These are phyloP conservation scores for Wickerhamomyces rabaulensis DNA, from an alignment of 805 yeast species.

Conservation along the genomic window DNA sequence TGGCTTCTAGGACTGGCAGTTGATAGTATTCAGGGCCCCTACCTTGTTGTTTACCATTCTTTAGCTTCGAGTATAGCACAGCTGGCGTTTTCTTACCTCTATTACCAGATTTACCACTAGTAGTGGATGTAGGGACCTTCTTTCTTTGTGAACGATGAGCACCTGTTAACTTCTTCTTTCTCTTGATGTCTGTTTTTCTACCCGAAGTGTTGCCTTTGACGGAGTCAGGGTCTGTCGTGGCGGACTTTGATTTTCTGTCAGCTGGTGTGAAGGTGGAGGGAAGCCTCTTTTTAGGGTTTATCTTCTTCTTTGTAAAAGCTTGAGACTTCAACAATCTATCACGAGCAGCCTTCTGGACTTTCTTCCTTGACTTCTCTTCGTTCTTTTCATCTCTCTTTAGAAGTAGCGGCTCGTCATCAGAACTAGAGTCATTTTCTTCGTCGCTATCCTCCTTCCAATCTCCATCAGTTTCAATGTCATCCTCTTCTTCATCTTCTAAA, in stretches of 20 bases:
- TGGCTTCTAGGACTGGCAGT: neutral
- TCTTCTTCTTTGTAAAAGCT: neutral
- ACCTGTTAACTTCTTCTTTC: constrained; percentile 1
- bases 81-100: neutral
- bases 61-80: neutral
- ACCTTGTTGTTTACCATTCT: neutral
- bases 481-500: neutral
- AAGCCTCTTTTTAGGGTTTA: neutral
- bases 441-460: neutral
- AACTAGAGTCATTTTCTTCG: neutral
- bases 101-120: neutral
- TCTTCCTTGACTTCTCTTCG: neutral
- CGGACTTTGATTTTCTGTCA: constrained; percentile 6
- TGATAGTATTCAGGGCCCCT: neutral
- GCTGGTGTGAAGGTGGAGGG: constrained; percentile 6
- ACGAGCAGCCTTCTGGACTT: neutral
- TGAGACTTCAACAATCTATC: neutral
- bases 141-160: neutral
- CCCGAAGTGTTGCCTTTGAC: neutral
- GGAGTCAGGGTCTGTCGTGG: neutral
- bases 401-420: neutral
- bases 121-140: neutral
- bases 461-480: neutral
- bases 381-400: neutral
- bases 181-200: constrained; percentile 1